Evolutionary conservation across 176 grass and related monocot genomes (phyloP).

Genomic region (Oryza nivara): DNA sequence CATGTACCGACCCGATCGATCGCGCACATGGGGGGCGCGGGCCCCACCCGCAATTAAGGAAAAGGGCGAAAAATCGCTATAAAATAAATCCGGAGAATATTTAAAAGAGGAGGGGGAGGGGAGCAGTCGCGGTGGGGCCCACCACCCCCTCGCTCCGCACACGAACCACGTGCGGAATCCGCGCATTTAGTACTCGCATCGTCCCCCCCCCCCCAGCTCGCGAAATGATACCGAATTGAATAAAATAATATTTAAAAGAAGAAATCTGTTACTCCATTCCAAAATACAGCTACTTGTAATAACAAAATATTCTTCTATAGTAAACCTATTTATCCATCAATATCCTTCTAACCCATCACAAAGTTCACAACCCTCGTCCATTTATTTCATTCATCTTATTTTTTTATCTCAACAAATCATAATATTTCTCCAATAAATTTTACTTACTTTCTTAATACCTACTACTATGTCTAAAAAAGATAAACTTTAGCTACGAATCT

Average conservation of each 20-base stretch:
- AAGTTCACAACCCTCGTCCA: no score
- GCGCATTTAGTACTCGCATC: not conserved
- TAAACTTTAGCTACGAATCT: no score
- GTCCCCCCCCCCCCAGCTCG: not conserved
- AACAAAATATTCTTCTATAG: no score
- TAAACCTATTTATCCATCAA: no score
- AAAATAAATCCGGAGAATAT: not conserved
- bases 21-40: not conserved
- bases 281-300: no score
- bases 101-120: not conserved
- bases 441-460: no score
- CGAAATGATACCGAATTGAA: not conserved
- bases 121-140: not conserved
- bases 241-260: not conserved
- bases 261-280: not conserved
- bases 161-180: constrained; percentile 45
- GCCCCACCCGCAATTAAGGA: not conserved
- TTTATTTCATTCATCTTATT: no score
- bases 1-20: not conserved
- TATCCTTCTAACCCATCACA: no score
- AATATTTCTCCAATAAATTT: no score
- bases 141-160: not conserved
- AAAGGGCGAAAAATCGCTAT: not conserved
- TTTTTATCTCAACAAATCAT: no score
- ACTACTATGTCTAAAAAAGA: no score